Evolutionary conservation across 441 rosid species (phyloP), one percentile per base, ranked within the genome.

Genomic region (Melastoma candidum): DNA sequence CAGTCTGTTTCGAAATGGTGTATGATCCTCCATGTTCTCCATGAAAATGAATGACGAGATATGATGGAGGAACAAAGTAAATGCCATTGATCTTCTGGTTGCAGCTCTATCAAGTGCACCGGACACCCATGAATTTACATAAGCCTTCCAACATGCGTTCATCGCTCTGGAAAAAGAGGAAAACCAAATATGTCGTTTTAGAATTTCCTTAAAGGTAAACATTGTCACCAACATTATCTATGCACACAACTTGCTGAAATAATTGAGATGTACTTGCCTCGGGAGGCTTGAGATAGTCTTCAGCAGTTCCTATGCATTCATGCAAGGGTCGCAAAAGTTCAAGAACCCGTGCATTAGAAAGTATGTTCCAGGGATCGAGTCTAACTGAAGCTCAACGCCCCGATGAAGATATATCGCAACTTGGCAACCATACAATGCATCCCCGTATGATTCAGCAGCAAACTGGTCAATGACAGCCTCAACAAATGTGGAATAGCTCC

Each of bases 391-490:
- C 60, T 72, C 97, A 55, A 74, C 80, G 56, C 60, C 67, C 58
- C 76, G 77, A 61, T 92, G 95, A 62, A 92, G 71, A 70, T 85
- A 88, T 11, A 77, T 51, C 6, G 92, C 76, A 22, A 88, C 82
- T 77, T 92, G 98, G 52, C 97, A 79, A 26, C 97, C 87, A 67
- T 74, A 88, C 53, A 69, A 41, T 51, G 71, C 12, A 78, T 88
- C 85, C 58, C 97, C 95, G 64, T 82, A 88, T 17, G 98, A 92
- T 64, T 77, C 74, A 53, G 90, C 85, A 56, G 84, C 84, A 73
- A 80, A 88, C 60, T 92, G 94, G 64, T 88, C 94, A 39, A 85
- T 92, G 22, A 88, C 81, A 66, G 83, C 63, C 67, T 92, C 98
- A 44, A 85, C 51, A 66, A 84, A 81, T 27, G 78, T 75, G 11